Evolutionary conservation across 768 basidiomycete species (phyloP), one percentile per base, ranked within the genome.

Genomic region (Coprinopsis cinerea): DNA sequence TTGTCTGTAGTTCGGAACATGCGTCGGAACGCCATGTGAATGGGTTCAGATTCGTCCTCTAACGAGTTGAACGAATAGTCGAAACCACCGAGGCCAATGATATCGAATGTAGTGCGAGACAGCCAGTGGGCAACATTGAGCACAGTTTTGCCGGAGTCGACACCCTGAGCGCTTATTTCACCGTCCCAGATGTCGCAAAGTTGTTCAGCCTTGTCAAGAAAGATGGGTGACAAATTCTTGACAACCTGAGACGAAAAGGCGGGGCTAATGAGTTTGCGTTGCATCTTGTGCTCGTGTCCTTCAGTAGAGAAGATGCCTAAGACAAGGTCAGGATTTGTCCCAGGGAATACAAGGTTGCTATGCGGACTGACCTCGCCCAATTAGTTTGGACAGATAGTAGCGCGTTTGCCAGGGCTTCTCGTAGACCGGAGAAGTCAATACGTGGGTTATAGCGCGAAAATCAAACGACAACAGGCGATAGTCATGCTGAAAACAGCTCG

Each of bases 371-470:
- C 78, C 78, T 60, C 66, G 67, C 5, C 79, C 79, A 55, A 81
- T 67, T 4, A 79, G 63, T 26, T 70, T 65, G 18, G 69, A 62
- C n/a, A 82, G 59, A 30, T 78, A 64, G 27, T 63, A 49, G 14
- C 77, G 69, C 2, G 79, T 80, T 56, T 77, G 76, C 77, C 76
- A 78, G 5, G 79, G 79, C 57, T 78, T 82, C 55, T 79, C 72
- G 51, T 75, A 82, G 4, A 61, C 55, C 0, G 76, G 55, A 1
- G 75, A 75, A 54, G 64, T 74, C 22, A 81, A 65, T 27, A 82
- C 62, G 59, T 79, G 74, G 4, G 72, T 62, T 9, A 78, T 59
- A 11, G 70, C 73, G 10, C 71, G 70, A 47, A 74, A 65, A 57
- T 82, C 79, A 45, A 78, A 71, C 0, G 78, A 71, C 61, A 82